Evolutionary conservation across 306 rosid species (phyloP), one percentile per base, ranked within the genome.

Genomic region (Arachis hypogaea): DNA sequence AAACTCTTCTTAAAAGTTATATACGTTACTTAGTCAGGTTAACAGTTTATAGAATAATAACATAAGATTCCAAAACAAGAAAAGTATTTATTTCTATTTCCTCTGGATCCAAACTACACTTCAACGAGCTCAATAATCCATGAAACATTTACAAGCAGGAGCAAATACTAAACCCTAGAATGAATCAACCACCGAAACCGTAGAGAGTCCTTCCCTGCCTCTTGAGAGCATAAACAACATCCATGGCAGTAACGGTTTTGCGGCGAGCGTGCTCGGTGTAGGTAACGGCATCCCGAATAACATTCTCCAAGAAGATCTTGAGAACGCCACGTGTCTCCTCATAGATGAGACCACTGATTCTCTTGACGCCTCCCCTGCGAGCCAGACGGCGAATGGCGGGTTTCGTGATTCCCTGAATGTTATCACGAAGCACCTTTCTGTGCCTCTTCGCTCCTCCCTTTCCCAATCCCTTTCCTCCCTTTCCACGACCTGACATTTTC

Each of bases 241-340:
- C 85, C 85, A 82, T 82, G 12, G 85, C 85, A 0, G 85, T 82
- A 12, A 82, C 85, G 0, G 82, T 82, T 72, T 82, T 82, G 59
- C 85, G 68, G 63, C 85, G 56, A 5, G 85, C 85, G 6, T 81
- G 83, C 71, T 79, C 79, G 1, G 79, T 79, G 60, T 79, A 79
- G 11, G 83, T 79, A 7, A 79, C 79, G 2, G 79, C 83, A 7
- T 79, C 83, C 0, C 83, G 75, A 46, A 79, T 79, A 0, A 79
- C 83, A 12, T 79, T 79, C 62, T 79, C 79, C 1, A 79, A 71
- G 6, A 79, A 79, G 46, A 80, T 80, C 70, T 80, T 80, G 6
- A 80, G 61, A 2, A 80, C 84, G 16, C 85, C 82, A n/a, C 82
- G 82, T 0, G 85, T 81, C 63, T 81, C 86, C 79, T 82, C 83